Conservation (phyloP, 1,284 basidiomycete species). For the Cerioporus squamosus region DNA sequence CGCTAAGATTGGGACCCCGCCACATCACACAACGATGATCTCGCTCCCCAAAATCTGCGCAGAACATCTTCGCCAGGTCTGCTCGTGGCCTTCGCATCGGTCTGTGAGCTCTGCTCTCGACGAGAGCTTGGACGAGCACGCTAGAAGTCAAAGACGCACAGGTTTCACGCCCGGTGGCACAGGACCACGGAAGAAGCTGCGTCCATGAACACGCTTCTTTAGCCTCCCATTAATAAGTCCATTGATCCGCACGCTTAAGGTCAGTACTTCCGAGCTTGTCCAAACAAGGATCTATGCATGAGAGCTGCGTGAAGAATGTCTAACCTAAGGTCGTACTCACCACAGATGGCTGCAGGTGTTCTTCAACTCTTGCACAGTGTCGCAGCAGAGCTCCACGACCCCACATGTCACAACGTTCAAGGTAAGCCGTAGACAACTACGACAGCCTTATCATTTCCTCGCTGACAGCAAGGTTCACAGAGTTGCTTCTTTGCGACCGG, state of each 20-base stretch:
- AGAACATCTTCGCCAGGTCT: too few species aligned
- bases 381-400: conserved; percentile 4
- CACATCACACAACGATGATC: conserved; percentile 15
- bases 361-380: conserved; percentile 3
- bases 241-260: conserved; percentile 1
- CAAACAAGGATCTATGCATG: not conserved
- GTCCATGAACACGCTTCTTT: conserved; percentile 9
- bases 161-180: not conserved
- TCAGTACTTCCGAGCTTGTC: not conserved
- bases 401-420: conserved; percentile 4
- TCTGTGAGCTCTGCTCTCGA: too few species aligned
- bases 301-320: too few species aligned
- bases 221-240: not conserved
- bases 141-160: not conserved
- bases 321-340: too few species aligned
- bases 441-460: too few species aligned
- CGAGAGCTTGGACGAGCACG: not conserved
- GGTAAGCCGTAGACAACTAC: conserved; percentile 8
- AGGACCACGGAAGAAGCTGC: conserved; percentile 13
- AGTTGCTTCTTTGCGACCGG: conserved; percentile 12
- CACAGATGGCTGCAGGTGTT: conserved; percentile 15
- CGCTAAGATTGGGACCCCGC: conserved; percentile 17
- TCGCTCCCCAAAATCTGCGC: too few species aligned
- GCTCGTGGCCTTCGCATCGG: too few species aligned
- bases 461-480: not conserved